These are phyloP conservation scores for Colletotrichum karsti DNA, from an alignment of 2,329 filamentous ascomycete species.

Conservation along the genomic window DNA sequence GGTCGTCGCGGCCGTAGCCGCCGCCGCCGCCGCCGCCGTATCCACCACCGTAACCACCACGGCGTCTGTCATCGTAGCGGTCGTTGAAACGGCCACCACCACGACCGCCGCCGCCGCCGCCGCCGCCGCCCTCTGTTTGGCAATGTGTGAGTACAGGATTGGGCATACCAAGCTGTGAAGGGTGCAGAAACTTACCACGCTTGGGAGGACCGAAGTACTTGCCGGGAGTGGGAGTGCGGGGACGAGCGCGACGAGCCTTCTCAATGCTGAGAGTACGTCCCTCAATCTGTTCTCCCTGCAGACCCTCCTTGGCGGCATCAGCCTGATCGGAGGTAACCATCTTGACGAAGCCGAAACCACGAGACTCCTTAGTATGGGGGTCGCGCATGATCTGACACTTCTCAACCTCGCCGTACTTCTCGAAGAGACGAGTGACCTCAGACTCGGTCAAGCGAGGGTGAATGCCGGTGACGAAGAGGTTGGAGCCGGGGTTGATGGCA, in stretches of 20 bases:
- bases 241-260: constrained; percentile 94
- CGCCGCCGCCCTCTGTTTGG: constrained; percentile 51
- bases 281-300: constrained; percentile 95
- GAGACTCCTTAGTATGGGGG: constrained; percentile 97
- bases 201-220: constrained; percentile 99
- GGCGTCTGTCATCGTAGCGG: constrained; percentile 72
- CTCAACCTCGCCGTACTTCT: constrained; percentile 98
- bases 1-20: constrained; percentile 59
- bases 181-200: constrained; percentile 76
- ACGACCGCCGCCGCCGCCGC: constrained; percentile 55
- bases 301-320: constrained; percentile 94
- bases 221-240: constrained; percentile 94
- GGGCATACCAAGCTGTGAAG: background rate
- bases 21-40: constrained; percentile 48
- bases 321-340: constrained; percentile 96
- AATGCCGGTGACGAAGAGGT: constrained; percentile 98
- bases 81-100: constrained; percentile 58
- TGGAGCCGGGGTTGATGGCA: constrained; percentile 91
- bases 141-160: background rate
- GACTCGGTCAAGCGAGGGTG: constrained; percentile 90
- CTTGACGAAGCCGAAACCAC: constrained; percentile 99
- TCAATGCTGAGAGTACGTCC: constrained; percentile 97
- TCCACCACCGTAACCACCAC: constrained; percentile 63
- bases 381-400: constrained; percentile 99
- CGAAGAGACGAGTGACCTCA: constrained; percentile 93